Evolutionary conservation across 345 rosid genomes (phyloP), one percentile per base, ranked within the genome.

Genomic region (Gossypium australe): DNA sequence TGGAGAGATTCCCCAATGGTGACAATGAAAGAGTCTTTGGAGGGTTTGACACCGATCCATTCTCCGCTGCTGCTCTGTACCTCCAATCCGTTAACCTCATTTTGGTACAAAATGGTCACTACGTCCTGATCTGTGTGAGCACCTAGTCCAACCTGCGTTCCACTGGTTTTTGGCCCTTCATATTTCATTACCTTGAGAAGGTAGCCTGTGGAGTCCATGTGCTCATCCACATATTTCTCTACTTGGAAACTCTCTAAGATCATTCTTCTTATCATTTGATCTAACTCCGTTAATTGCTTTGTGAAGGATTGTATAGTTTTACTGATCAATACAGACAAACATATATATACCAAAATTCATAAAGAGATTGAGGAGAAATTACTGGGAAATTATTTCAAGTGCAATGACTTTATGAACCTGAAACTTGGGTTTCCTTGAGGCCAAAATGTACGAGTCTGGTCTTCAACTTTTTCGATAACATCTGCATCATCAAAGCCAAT

Each of bases 31-130:
- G 89, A 85, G 34, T 82, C 86, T 18, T 85, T 79, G 7, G 91
- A 80, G 56, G 91, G 88, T 63, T 84, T 82, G 53, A 79, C 57
- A 43, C 78, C 78, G 72, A 86, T 78, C 94, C 94, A 89, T 7
- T 78, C 77, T 0, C 89, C 90, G 48, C 77, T 83, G 75, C 81
- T 87, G 43, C 85, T 77, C 67, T 84, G 81, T 1, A 89, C 67
- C 18, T 81, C 84, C 1, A 87, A 77, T 16, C 94, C 91, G 1
- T 82, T 87, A 13, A 89, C 90, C 48, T 89, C 82, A 76, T 89
- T 89, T 68, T 89, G 94, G 76, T 82, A 77, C 68, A 89, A 82
- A 45, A 89, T 83, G 43, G 91, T 87, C 38, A 89, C 79, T 0
- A 89, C 68, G 80, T 83, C 87, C 65, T 85, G 82, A 72, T 89